These are phyloP conservation scores for Aspergillus funiculosus DNA, from an alignment of 495 filamentous ascomycete genomes.

Conservation along the genomic window DNA sequence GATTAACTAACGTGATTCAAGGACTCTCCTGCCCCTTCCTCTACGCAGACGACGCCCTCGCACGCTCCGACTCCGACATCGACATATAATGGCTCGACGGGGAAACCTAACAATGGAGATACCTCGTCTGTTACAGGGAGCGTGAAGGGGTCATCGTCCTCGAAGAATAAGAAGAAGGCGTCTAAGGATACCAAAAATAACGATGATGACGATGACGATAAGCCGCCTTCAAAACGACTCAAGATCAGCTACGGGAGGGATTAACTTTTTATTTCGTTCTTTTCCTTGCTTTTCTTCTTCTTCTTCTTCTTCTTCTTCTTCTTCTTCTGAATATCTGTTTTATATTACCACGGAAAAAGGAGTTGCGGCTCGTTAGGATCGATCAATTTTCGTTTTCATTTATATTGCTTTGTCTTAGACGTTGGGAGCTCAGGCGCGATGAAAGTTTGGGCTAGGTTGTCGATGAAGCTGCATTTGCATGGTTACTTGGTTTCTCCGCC, in stretches of 20 bases:
- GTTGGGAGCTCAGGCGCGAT: background rate
- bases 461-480: slow-evolving; percentile 6
- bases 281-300: slow-evolving; percentile 4
- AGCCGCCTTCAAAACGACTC: slow-evolving; percentile 43
- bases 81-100: slow-evolving; percentile 30
- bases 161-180: slow-evolving; percentile 45
- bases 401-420: slow-evolving; percentile 1
- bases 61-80: slow-evolving; percentile 48
- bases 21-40: slow-evolving; percentile 48
- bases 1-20: slow-evolving; percentile 14
- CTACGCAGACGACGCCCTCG: slow-evolving; percentile 44
- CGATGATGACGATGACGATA: slow-evolving; percentile 43
- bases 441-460: background rate
- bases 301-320: slow-evolving; percentile 12
- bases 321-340: too few relatives aligned
- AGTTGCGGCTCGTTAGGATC: too few relatives aligned
- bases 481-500: background rate
- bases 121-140: slow-evolving; percentile 23
- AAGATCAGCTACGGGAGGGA: slow-evolving; percentile 49
- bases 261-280: slow-evolving; percentile 16
- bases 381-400: background rate
- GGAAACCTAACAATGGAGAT: slow-evolving; percentile 28
- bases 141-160: slow-evolving; percentile 25
- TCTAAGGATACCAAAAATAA: slow-evolving; percentile 11
- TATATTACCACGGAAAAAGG: too few relatives aligned